Percentiles rank a stretch among this genome's conserved stretches.
Evolutionary conservation across 2,329 filamentous ascomycete species (phyloP).

Genomic region (Monosporascus cannonballus): DNA sequence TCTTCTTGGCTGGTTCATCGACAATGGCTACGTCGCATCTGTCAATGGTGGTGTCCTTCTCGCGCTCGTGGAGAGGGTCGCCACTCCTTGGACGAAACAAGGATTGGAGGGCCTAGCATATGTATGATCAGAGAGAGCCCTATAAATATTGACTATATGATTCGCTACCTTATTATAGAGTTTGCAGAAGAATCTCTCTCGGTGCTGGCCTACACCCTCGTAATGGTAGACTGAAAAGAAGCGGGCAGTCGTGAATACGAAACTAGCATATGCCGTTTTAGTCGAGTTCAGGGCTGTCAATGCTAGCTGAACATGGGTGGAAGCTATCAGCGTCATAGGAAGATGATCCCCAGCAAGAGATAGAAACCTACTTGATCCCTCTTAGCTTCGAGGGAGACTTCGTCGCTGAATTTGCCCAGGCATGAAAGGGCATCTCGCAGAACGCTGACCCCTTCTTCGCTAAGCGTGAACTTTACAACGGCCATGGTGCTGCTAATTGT

Average conservation of each 20-base stretch:
- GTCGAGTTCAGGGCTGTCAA: slow-evolving; percentile 74
- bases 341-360: neutral
- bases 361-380: slow-evolving; percentile 52
- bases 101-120: slow-evolving; percentile 56
- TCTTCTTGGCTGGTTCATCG: slow-evolving; percentile 64
- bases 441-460: slow-evolving; percentile 63
- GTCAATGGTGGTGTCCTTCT: slow-evolving; percentile 66
- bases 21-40: slow-evolving; percentile 69
- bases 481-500: slow-evolving; percentile 37
- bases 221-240: slow-evolving; percentile 73
- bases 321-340: slow-evolving; percentile 4
- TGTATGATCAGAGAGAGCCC: neutral
- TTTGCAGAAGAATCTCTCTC: slow-evolving; percentile 64
- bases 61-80: slow-evolving; percentile 51
- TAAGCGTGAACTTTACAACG: slow-evolving; percentile 66
- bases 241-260: slow-evolving; percentile 57
- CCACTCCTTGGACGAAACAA: slow-evolving; percentile 64
- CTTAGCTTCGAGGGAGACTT: slow-evolving; percentile 68
- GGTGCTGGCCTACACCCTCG: slow-evolving; percentile 43
- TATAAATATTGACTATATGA: neutral
- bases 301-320: slow-evolving; percentile 46
- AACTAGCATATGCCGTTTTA: slow-evolving; percentile 72
- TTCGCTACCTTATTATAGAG: slow-evolving; percentile 61
- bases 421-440: slow-evolving; percentile 70
- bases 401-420: slow-evolving; percentile 73